Evolutionary conservation across 2,329 filamentous ascomycete species (phyloP).

Genomic region (Leptosphaerulina australis): DNA sequence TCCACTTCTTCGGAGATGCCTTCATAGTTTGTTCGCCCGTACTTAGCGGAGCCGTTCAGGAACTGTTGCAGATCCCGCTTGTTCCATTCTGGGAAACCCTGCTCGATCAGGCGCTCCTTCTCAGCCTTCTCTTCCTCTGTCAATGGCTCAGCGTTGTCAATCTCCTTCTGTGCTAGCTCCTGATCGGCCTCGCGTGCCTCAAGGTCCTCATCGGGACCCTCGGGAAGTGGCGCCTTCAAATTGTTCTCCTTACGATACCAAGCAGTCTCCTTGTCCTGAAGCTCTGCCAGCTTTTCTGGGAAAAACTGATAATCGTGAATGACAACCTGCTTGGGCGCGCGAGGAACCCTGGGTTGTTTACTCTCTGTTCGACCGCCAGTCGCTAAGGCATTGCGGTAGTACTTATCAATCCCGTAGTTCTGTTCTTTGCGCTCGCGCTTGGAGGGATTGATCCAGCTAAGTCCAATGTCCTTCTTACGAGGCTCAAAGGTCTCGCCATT

Average conservation of each 20-base stretch:
- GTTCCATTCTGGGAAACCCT: slow-evolving; percentile 95
- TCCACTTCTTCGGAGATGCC: slow-evolving; percentile 89
- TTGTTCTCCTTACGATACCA: slow-evolving; percentile 95
- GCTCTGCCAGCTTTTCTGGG: slow-evolving; percentile 77
- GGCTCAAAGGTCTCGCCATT: slow-evolving; percentile 96
- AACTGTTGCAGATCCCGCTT: slow-evolving; percentile 98
- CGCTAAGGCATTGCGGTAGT: slow-evolving; percentile 90
- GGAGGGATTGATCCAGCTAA: slow-evolving; percentile 96
- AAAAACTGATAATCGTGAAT: slow-evolving; percentile 99
- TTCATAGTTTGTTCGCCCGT: slow-evolving; percentile 83
- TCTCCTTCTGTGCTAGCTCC: slow-evolving; percentile 85
- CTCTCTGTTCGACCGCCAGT: slow-evolving; percentile 80
- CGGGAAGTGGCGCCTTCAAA: slow-evolving; percentile 88
- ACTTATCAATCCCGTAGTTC: slow-evolving; percentile 98
- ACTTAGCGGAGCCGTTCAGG: slow-evolving; percentile 91
- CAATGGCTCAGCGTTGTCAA: slow-evolving; percentile 86
- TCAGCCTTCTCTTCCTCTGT: slow-evolving; percentile 88
- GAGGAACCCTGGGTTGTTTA: slow-evolving; percentile 91
- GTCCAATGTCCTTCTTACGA: slow-evolving; percentile 80
- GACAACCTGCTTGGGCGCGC: slow-evolving; percentile 87
- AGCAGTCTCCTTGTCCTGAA: slow-evolving; percentile 96
- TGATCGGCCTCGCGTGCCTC: slow-evolving; percentile 87
- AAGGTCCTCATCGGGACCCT: slow-evolving; percentile 85
- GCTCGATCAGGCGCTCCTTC: slow-evolving; percentile 78
- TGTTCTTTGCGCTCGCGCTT: slow-evolving; percentile 99